Percentiles rank a stretch among this genome's conserved stretches.
phyloP scores from a whole-genome alignment of 2,329 filamentous ascomycete species.

The Gaeumannomyces tritici region DNA sequence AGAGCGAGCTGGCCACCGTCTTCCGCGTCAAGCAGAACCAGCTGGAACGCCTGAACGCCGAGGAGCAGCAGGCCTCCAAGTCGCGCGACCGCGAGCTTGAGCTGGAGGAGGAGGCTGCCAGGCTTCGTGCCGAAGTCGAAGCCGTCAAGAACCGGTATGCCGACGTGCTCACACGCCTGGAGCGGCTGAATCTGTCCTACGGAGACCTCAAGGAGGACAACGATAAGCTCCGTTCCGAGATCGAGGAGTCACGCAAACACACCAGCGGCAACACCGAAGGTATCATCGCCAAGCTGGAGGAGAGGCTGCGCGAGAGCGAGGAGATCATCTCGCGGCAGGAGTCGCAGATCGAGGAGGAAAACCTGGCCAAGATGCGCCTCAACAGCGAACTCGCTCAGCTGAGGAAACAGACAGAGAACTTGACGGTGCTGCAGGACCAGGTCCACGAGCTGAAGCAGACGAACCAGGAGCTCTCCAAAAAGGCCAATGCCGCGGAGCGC shows the following conservation, averaged over 20 bases:
- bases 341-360: slow-evolving; percentile 47
- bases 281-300: slow-evolving; percentile 43
- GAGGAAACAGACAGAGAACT: slow-evolving; percentile 34
- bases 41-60: neutral
- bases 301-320: slow-evolving; percentile 55
- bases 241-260: slow-evolving; percentile 42
- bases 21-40: slow-evolving; percentile 31
- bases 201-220: slow-evolving; percentile 58
- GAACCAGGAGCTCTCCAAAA: slow-evolving; percentile 49
- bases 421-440: slow-evolving; percentile 46
- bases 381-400: slow-evolving; percentile 38
- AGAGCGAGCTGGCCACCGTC: slow-evolving; percentile 61
- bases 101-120: slow-evolving; percentile 44
- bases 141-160: slow-evolving; percentile 46
- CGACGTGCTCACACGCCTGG: slow-evolving; percentile 49
- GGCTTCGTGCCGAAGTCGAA: slow-evolving; percentile 40
- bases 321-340: slow-evolving; percentile 64
- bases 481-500: slow-evolving; percentile 53
- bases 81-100: slow-evolving; percentile 44
- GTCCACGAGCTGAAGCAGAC: slow-evolving; percentile 49
- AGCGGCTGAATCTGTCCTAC: slow-evolving; percentile 50
- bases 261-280: slow-evolving; percentile 42
- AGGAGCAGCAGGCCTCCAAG: neutral
- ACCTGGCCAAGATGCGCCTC: slow-evolving; percentile 32
- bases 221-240: slow-evolving; percentile 42